Conservation (phyloP, 2,329 filamentous ascomycete genomes). For the Botrytis galanthina region DNA sequence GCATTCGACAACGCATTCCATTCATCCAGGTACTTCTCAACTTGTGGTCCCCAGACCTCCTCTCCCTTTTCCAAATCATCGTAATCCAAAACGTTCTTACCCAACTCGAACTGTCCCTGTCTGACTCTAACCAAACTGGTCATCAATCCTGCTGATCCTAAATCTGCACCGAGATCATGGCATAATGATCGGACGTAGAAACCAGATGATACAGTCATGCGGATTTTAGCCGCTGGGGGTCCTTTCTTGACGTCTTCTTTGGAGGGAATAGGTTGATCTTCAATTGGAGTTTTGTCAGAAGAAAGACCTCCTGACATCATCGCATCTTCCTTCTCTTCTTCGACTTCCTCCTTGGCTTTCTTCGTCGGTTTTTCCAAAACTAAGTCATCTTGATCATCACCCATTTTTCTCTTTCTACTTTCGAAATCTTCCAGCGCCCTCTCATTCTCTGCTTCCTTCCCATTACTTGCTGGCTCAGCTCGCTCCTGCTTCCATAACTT, state of each 20-base stretch:
- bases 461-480: slow-evolving; percentile 31
- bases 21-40: slow-evolving; percentile 54
- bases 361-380: slow-evolving; percentile 32
- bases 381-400: slow-evolving; percentile 36
- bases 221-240: slow-evolving; percentile 75
- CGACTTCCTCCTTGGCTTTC: slow-evolving; percentile 28
- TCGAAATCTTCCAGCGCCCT: slow-evolving; percentile 41
- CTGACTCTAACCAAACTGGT: slow-evolving; percentile 74
- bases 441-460: slow-evolving; percentile 33
- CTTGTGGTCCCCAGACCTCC: slow-evolving; percentile 75
- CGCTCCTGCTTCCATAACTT: slow-evolving; percentile 65
- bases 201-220: slow-evolving; percentile 90
- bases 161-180: slow-evolving; percentile 82
- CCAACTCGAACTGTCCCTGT: slow-evolving; percentile 77
- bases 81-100: slow-evolving; percentile 74
- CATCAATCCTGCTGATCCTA: slow-evolving; percentile 84
- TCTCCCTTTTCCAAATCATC: slow-evolving; percentile 73
- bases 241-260: slow-evolving; percentile 41
- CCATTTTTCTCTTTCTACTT: slow-evolving; percentile 36
- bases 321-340: slow-evolving; percentile 22
- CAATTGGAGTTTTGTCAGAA: slow-evolving; percentile 25
- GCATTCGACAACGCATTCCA: slow-evolving; percentile 29
- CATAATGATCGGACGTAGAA: slow-evolving; percentile 96
- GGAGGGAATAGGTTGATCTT: slow-evolving; percentile 5
- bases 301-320: slow-evolving; percentile 38